Evolutionary conservation across 768 basidiomycete species (phyloP).

Genomic region (Boletus bicolor): DNA sequence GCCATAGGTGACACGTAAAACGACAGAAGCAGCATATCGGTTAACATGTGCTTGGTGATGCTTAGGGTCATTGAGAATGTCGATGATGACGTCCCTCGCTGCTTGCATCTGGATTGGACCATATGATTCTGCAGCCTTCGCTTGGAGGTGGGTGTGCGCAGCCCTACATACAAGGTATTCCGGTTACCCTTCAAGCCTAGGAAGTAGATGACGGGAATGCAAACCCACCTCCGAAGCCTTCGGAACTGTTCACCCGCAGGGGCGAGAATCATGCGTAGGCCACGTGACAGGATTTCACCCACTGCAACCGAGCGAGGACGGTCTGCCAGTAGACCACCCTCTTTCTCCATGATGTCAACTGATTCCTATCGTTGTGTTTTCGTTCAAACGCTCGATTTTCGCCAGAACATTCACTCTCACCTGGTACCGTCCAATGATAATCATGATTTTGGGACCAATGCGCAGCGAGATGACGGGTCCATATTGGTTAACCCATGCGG

Average conservation of each 20-base stretch:
- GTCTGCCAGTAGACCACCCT: slow-evolving; percentile 56
- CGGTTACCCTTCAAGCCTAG: not conserved
- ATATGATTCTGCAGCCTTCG: slow-evolving; percentile 49
- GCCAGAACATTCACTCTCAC: slow-evolving; percentile 8
- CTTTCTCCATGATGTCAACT: slow-evolving; percentile 64
- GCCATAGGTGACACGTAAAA: slow-evolving; percentile 34
- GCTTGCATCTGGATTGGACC: slow-evolving; percentile 44
- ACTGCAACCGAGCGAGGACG: slow-evolving; percentile 54
- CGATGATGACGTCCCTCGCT: slow-evolving; percentile 31
- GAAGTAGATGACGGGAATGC: not conserved
- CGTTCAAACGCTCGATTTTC: not conserved
- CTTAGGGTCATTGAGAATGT: slow-evolving; percentile 32
- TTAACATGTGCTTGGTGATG: slow-evolving; percentile 56
- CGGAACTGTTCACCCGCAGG: slow-evolving; percentile 58
- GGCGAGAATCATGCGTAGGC: slow-evolving; percentile 54
- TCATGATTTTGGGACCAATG: slow-evolving; percentile 39
- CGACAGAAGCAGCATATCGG: slow-evolving; percentile 36
- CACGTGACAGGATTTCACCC: slow-evolving; percentile 57
- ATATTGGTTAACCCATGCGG: slow-evolving; percentile 58
- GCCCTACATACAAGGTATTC: slow-evolving; percentile 35
- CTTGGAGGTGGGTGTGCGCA: slow-evolving; percentile 56
- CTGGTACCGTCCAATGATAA: slow-evolving; percentile 38
- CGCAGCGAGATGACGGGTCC: slow-evolving; percentile 59
- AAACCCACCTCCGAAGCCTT: slow-evolving; percentile 52
- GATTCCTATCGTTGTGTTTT: slow-evolving; percentile 41